Conservation (phyloP, 2,329 filamentous ascomycete species). For the Colletotrichum echinochloae region DNA sequence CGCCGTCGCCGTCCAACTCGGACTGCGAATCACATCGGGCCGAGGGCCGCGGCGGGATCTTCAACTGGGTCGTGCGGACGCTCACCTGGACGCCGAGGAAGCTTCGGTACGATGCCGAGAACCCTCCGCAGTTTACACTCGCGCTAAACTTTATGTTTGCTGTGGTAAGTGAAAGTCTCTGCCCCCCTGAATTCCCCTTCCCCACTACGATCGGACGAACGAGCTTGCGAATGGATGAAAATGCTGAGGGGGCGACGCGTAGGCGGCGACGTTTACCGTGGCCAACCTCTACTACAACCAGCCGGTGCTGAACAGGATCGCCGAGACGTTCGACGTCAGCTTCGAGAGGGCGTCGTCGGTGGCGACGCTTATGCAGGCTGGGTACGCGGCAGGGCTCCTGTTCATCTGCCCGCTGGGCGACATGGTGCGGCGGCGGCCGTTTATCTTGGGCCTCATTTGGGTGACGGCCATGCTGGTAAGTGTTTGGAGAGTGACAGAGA, state of each 20-base stretch:
- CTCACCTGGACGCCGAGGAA: constrained; percentile 72
- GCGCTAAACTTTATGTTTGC: constrained; percentile 78
- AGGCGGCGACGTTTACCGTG: constrained; percentile 75
- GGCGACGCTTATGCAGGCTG: constrained; percentile 82
- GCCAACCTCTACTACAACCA: constrained; percentile 87
- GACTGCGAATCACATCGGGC: constrained; percentile 17
- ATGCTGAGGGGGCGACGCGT: not conserved
- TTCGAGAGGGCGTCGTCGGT: constrained; percentile 76
- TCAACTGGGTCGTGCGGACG: constrained; percentile 8
- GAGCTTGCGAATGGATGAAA: not conserved
- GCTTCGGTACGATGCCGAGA: constrained; percentile 75
- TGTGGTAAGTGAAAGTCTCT: constrained; percentile 63
- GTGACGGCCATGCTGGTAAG: constrained; percentile 76
- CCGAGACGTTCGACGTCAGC: constrained; percentile 75
- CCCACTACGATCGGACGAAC: not conserved
- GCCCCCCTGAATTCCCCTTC: no score
- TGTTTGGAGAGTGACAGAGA: no score
- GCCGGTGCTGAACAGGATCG: constrained; percentile 81
- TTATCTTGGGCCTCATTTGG: constrained; percentile 75
- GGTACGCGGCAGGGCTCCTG: constrained; percentile 79
- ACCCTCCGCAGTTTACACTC: constrained; percentile 76
- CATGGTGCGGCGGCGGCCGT: constrained; percentile 73
- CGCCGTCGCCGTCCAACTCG: constrained; percentile 11
- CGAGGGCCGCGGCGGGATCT: not conserved
- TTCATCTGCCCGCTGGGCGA: constrained; percentile 84